A percentile compares a stretch with the other conserved stretches of the same genome.
These are phyloP conservation scores for Sclerotinia nivalis DNA, from an alignment of 2,329 filamentous ascomycete species.

Conservation along the genomic window DNA sequence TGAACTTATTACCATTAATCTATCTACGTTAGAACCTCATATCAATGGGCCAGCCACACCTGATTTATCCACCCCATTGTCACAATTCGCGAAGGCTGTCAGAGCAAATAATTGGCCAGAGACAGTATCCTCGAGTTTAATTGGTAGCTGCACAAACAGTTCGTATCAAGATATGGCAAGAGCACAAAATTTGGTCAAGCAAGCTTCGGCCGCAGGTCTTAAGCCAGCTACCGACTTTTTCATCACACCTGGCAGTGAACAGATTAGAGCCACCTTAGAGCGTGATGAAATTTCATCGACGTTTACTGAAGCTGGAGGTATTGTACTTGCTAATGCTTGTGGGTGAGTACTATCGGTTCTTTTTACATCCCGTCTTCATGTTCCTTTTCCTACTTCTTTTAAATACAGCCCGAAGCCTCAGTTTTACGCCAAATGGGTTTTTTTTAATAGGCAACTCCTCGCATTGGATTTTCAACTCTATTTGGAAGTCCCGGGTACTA, in stretches of 20 bases:
- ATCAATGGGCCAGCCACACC: constrained; percentile 98
- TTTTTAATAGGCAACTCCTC: not conserved
- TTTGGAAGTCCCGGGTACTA: not conserved
- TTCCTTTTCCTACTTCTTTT: not conserved
- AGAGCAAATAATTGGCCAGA: constrained; percentile 86
- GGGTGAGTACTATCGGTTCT: constrained; percentile 46
- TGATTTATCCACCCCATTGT: constrained; percentile 89
- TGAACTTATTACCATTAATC: constrained; percentile 84
- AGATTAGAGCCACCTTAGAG: constrained; percentile 91
- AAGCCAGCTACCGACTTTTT: constrained; percentile 91
- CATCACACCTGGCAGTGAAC: constrained; percentile 93
- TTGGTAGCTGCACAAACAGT: constrained; percentile 98
- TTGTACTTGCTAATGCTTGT: constrained; percentile 91
- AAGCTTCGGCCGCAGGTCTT: constrained; percentile 84
- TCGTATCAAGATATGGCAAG: constrained; percentile 99
- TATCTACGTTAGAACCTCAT: constrained; percentile 87
- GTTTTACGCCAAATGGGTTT: not conserved
- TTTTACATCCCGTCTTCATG: too few species aligned
- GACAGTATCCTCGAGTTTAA: constrained; percentile 87
- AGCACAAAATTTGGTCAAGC: constrained; percentile 88
- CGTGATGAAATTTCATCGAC: constrained; percentile 84
- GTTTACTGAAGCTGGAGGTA: constrained; percentile 82
- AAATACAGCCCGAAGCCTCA: not conserved
- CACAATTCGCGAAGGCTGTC: constrained; percentile 82
- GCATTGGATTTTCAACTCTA: not conserved